Conservation (phyloP, 2,329 filamentous ascomycete genomes). For the Neospermospora avenae region DNA sequence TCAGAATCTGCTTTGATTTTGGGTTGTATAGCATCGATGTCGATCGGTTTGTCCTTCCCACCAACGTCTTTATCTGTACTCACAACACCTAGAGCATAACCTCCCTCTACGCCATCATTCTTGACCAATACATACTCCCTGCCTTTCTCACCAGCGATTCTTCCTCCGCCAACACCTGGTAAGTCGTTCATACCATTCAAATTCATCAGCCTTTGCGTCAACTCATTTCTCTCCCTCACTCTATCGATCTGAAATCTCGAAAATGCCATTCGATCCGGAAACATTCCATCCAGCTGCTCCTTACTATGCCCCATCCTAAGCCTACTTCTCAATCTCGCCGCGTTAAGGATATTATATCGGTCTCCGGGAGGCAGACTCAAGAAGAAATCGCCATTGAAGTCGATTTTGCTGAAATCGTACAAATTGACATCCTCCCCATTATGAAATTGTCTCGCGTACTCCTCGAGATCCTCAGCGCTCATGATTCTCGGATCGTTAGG, state of each 20-base stretch:
- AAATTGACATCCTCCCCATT: constrained; percentile 85
- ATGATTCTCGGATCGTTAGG: constrained; percentile 94
- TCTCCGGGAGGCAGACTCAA: constrained; percentile 84
- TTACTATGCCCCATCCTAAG: constrained; percentile 95
- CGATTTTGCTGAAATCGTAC: constrained; percentile 98
- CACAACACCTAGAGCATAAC: constrained; percentile 93
- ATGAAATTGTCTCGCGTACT: constrained; percentile 90
- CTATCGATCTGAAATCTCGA: constrained; percentile 95
- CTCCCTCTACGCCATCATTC: constrained; percentile 91
- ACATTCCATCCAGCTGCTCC: constrained; percentile 94
- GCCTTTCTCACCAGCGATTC: constrained; percentile 80
- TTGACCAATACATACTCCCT: constrained; percentile 95
- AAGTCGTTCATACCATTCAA: constrained; percentile 84
- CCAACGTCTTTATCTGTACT: constrained; percentile 78
- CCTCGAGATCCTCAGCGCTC: constrained; percentile 89
- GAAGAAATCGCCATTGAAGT: constrained; percentile 96
- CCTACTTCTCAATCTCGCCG: constrained; percentile 80
- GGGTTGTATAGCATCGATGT: constrained; percentile 70
- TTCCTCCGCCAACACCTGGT: constrained; percentile 55
- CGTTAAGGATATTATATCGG: constrained; percentile 96
- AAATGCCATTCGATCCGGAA: constrained; percentile 95
- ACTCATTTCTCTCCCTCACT: constrained; percentile 85
- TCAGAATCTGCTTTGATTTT: constrained; percentile 57
- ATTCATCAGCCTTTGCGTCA: constrained; percentile 93
- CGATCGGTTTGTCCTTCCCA: constrained; percentile 82